These are phyloP conservation scores for Mrakia frigida DNA, from an alignment of 768 basidiomycete genomes.

Conservation along the genomic window DNA sequence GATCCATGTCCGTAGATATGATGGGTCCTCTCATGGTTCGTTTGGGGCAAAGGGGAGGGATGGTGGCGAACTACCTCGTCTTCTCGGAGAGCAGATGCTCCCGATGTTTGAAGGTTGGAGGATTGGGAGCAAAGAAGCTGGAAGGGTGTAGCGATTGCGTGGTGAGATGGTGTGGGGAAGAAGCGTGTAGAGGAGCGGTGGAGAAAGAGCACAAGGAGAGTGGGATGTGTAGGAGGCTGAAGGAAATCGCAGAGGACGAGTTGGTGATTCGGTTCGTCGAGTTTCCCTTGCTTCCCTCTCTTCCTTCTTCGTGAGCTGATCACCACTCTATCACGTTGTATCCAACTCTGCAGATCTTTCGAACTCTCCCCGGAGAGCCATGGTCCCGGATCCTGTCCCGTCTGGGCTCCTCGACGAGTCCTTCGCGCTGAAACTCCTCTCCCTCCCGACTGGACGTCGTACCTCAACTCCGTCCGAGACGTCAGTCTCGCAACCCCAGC, in stretches of 20 bases:
- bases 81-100: neutral
- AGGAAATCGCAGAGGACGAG: neutral
- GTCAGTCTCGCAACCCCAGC: neutral
- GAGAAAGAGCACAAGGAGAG: neutral
- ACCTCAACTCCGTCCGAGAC: neutral
- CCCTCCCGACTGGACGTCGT: neutral
- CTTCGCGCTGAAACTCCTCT: no score
- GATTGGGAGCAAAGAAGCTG: neutral
- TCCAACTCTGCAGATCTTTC: neutral
- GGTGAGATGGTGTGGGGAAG: neutral
- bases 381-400: no score
- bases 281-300: neutral
- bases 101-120: neutral
- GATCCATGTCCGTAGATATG: neutral
- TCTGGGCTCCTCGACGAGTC: no score
- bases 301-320: neutral
- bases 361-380: neutral
- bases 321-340: neutral
- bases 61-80: neutral
- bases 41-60: neutral
- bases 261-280: neutral
- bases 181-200: neutral
- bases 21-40: conserved; percentile 6
- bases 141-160: neutral
- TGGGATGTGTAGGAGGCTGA: neutral